These are phyloP conservation scores for Trichocladium uniseriatum DNA, from an alignment of 495 filamentous ascomycete genomes.

Conservation along the genomic window DNA sequence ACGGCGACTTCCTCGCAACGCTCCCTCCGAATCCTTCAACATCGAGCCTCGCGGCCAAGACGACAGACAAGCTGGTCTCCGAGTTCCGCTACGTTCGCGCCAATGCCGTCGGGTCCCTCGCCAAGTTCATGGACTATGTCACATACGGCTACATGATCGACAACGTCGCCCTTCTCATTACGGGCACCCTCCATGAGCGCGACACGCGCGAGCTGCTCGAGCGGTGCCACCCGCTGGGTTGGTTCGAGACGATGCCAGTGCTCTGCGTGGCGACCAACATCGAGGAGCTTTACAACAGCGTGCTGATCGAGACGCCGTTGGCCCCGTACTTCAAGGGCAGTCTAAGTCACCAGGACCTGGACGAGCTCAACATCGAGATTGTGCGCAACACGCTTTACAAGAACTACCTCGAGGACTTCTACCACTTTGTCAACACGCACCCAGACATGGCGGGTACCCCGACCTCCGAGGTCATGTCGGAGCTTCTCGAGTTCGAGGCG, in stretches of 20 bases:
- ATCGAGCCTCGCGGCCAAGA: slow-evolving; percentile 85
- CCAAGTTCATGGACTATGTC: slow-evolving; percentile 92
- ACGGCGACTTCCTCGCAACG: slow-evolving; percentile 91
- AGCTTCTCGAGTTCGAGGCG: slow-evolving; percentile 93
- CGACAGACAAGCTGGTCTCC: slow-evolving; percentile 93
- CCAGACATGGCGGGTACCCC: slow-evolving; percentile 79
- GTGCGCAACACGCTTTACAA: slow-evolving; percentile 98
- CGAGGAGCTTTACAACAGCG: slow-evolving; percentile 96
- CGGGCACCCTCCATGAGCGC: slow-evolving; percentile 92
- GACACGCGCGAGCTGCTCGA: slow-evolving; percentile 94
- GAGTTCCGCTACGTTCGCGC: slow-evolving; percentile 95
- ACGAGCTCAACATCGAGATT: slow-evolving; percentile 99
- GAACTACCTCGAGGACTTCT: slow-evolving; percentile 97
- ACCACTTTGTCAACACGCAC: slow-evolving; percentile 79
- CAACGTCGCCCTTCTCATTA: slow-evolving; percentile 97
- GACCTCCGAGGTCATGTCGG: slow-evolving; percentile 86
- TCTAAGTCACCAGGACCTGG: slow-evolving; percentile 87
- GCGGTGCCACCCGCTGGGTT: slow-evolving; percentile 91
- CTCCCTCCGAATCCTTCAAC: slow-evolving; percentile 96
- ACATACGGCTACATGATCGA: slow-evolving; percentile 99
- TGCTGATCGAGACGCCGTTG: slow-evolving; percentile 90
- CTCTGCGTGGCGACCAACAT: slow-evolving; percentile 97
- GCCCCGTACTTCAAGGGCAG: slow-evolving; percentile 96
- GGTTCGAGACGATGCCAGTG: slow-evolving; percentile 98
- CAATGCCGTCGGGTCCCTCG: slow-evolving; percentile 79